Conservation (phyloP, 495 filamentous ascomycete species). For the Hypoxylon crocopeplum region DNA sequence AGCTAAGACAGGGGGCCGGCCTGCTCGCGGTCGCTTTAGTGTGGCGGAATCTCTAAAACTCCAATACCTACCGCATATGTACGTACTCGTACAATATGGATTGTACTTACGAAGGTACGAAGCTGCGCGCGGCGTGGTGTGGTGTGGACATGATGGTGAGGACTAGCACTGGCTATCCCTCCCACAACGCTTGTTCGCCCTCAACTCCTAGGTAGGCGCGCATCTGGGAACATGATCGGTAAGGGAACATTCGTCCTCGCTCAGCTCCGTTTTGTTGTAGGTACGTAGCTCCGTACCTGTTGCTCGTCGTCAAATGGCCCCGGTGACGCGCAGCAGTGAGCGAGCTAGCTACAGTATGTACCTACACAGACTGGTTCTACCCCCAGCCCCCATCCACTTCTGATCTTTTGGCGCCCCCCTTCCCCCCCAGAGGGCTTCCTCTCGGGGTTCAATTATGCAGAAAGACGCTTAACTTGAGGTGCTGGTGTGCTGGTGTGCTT, state of each 20-base stretch:
- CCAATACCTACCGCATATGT: neutral
- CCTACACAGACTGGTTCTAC: neutral
- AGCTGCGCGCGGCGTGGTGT: slow-evolving; percentile 18
- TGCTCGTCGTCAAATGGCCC: slow-evolving; percentile 18
- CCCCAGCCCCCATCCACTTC: slow-evolving; percentile 2
- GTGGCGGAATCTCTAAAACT: slow-evolving; percentile 32
- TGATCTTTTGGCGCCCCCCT: neutral
- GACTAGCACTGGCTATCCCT: too few relatives aligned
- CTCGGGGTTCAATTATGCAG: neutral
- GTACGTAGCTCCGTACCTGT: slow-evolving; percentile 21
- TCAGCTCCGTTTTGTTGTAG: neutral
- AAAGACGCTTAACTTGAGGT: too few relatives aligned
- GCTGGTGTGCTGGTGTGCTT: too few relatives aligned
- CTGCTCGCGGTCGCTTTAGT: slow-evolving; percentile 22
- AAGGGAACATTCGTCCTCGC: slow-evolving; percentile 25
- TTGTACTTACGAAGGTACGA: neutral
- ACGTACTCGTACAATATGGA: slow-evolving; percentile 2
- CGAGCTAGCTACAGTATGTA: slow-evolving; percentile 1
- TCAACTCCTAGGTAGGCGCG: slow-evolving; percentile 13
- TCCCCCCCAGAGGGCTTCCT: neutral
- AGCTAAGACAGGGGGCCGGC: slow-evolving; percentile 29
- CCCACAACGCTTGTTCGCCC: slow-evolving; percentile 2
- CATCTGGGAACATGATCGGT: slow-evolving; percentile 23
- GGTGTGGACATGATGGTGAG: neutral
- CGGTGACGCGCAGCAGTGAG: slow-evolving; percentile 31